Percentiles rank a stretch among this genome's conserved stretches.
Evolutionary conservation across 2,329 filamentous ascomycete genomes (phyloP).

Genomic region (Diplodia intermedia): DNA sequence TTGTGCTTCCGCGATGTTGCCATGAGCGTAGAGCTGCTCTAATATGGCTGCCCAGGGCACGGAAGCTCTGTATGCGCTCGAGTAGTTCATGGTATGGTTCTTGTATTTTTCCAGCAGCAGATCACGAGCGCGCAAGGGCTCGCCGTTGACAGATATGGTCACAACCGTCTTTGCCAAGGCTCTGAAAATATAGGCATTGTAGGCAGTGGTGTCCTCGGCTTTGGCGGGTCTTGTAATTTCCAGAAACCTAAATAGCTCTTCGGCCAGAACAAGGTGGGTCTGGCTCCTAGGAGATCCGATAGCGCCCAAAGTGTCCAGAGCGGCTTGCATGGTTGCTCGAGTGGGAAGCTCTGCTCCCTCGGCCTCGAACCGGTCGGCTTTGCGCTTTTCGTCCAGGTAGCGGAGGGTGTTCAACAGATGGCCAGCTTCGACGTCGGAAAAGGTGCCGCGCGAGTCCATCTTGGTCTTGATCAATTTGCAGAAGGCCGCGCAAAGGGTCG

Average conservation of each 20-base stretch:
- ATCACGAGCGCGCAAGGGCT: slow-evolving; percentile 14
- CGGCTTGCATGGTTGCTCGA: neutral
- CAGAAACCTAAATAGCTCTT: slow-evolving; percentile 9
- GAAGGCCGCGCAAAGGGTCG: slow-evolving; percentile 68
- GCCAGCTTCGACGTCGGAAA: slow-evolving; percentile 52
- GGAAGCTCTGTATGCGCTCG: neutral
- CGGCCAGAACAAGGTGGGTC: neutral
- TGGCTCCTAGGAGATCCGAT: neutral
- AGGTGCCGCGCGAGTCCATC: neutral
- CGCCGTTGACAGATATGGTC: neutral
- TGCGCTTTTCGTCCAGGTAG: neutral
- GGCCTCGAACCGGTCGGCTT: too few species aligned
- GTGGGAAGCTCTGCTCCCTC: neutral
- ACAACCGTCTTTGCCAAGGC: neutral
- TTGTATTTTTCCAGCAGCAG: slow-evolving; percentile 3
- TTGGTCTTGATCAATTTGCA: neutral
- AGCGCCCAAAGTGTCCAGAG: neutral
- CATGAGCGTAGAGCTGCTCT: slow-evolving; percentile 67
- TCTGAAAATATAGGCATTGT: too few species aligned
- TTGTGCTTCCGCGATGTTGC: slow-evolving; percentile 64
- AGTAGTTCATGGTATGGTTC: neutral
- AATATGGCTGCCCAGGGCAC: slow-evolving; percentile 54
- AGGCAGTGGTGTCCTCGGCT: neutral
- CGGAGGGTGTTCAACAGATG: slow-evolving; percentile 64
- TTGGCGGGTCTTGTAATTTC: neutral